phyloP scores from a whole-genome alignment of 345 rosid species.

The Populus tremula region DNA sequence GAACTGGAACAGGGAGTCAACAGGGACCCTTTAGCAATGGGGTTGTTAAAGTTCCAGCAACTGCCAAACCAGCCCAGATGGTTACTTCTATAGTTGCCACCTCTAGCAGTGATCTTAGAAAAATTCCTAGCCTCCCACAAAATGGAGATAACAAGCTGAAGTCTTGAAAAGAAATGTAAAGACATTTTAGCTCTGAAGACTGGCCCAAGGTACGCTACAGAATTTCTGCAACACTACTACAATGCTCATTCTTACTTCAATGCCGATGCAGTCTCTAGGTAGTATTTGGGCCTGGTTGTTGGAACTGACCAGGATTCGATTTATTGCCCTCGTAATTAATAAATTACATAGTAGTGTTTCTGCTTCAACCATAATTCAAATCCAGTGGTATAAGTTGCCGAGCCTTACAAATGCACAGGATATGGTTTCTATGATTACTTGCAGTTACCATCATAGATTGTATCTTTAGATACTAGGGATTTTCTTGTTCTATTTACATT shows the following conservation, averaged over 20 bases:
- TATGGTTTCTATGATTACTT: constrained; percentile 8
- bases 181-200: constrained; percentile 11
- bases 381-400: constrained; percentile 25
- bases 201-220: constrained; percentile 22
- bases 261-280: constrained; percentile 11
- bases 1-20: constrained; percentile 46
- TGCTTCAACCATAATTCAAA: constrained; percentile 19
- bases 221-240: constrained; percentile 1
- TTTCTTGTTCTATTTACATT: constrained; percentile 11
- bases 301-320: constrained; percentile 26
- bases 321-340: constrained; percentile 14
- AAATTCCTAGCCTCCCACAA: constrained; percentile 38
- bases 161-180: constrained; percentile 27
- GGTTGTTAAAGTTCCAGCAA: constrained; percentile 33
- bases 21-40: constrained; percentile 50
- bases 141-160: constrained; percentile 43
- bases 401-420: constrained; percentile 25
- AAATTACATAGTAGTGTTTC: constrained; percentile 16
- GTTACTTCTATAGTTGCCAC: constrained; percentile 24
- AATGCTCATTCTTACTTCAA: constrained; percentile 15
- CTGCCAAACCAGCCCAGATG: constrained; percentile 35
- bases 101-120: constrained; percentile 33
- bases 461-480: constrained; percentile 19
- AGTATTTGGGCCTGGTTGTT: constrained; percentile 12
- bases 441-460: constrained; percentile 19